phyloP scores from a whole-genome alignment of 331 rosid species.

The Quercus phellos region DNA sequence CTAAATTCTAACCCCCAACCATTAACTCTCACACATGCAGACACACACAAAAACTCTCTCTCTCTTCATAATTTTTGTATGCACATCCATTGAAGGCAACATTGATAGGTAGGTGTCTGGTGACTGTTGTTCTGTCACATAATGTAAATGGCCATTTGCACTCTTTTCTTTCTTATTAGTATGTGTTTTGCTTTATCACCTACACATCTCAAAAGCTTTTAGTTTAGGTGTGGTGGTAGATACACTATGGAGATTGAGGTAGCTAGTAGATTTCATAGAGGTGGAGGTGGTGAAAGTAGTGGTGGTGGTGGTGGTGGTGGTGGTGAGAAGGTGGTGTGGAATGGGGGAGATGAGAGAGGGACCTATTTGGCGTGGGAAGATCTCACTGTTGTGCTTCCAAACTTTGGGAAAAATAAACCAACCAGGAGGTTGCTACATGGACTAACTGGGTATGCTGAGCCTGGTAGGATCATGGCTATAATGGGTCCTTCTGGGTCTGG shows the following conservation, averaged over 20 bases:
- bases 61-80: constrained; percentile 36
- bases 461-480: constrained; percentile 78
- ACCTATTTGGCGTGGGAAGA: constrained; percentile 89
- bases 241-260: constrained; percentile 42
- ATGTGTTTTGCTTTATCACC: not conserved
- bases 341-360: constrained; percentile 33
- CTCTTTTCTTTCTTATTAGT: not conserved
- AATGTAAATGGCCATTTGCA: not conserved
- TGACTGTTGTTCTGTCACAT: constrained; percentile 25
- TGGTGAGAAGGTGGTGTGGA: not conserved
- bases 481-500: constrained; percentile 96
- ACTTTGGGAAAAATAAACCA: constrained; percentile 51
- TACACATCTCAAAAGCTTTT: not conserved
- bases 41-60: constrained; percentile 12
- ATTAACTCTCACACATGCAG: constrained; percentile 7
- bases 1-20: constrained; percentile 12
- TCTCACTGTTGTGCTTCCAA: constrained; percentile 61
- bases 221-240: not conserved
- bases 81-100: constrained; percentile 15
- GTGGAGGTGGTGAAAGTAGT: not conserved
- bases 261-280: constrained; percentile 11
- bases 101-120: constrained; percentile 46
- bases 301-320: not conserved
- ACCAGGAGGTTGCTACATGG: constrained; percentile 71
- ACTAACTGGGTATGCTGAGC: constrained; percentile 70